Evolutionary conservation across 129 eudicot genomes (phyloP).

Genomic region (Gnaphalium uliginosum): DNA sequence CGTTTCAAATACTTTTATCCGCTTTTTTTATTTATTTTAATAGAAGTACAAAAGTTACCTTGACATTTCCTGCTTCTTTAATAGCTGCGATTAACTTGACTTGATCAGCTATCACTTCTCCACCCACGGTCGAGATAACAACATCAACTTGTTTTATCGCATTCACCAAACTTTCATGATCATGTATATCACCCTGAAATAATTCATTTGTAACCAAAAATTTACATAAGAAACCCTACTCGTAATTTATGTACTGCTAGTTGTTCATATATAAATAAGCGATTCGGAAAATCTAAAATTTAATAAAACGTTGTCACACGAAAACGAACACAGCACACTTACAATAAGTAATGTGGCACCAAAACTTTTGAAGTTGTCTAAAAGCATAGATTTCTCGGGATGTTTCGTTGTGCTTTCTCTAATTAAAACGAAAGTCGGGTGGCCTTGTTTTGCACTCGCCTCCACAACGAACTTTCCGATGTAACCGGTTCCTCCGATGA

Average conservation of each 20-base stretch:
- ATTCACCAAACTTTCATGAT: conserved; percentile 41
- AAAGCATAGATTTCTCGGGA: conserved; percentile 39
- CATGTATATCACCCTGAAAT: conserved; percentile 43
- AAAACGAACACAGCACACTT: no score
- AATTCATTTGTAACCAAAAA: no score
- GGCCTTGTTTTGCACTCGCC: conserved; percentile 43
- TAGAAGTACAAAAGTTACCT: conserved; percentile 24
- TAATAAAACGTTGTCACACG: no score
- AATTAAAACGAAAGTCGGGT: conserved; percentile 44
- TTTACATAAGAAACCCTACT: no score
- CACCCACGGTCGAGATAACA: conserved; percentile 42
- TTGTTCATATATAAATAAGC: no score
- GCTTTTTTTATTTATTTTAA: no score
- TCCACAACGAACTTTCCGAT: conserved; percentile 52
- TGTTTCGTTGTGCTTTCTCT: conserved; percentile 43
- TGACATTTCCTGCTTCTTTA: conserved; percentile 46
- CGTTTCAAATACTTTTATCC: no score
- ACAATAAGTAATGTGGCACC: conserved; percentile 45
- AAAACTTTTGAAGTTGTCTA: conserved; percentile 35
- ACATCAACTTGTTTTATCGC: conserved; percentile 51
- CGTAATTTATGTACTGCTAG: no score
- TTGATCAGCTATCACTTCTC: conserved; percentile 32
- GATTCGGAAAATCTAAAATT: no score
- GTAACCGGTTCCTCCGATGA: conserved; percentile 59
- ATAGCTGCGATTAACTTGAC: conserved; percentile 42